Evolutionary conservation across 495 filamentous ascomycete species (phyloP).

Genomic region (Hypoxylon rickii): DNA sequence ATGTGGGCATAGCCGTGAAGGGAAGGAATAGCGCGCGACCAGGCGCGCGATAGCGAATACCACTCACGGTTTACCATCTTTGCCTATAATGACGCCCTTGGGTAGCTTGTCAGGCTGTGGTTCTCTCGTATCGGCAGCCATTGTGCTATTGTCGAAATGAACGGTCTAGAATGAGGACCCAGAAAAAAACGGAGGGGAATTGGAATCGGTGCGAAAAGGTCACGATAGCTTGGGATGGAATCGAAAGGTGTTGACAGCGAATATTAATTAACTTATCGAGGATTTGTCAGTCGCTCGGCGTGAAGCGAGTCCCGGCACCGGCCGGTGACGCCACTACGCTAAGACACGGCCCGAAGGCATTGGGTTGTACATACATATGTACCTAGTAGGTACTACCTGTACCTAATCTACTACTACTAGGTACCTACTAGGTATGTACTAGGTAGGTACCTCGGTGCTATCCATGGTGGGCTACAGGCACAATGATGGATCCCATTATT

Average conservation of each 20-base stretch:
- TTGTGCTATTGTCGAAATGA: constrained; percentile 9
- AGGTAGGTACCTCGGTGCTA: too few relatives aligned
- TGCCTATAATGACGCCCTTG: constrained; percentile 84
- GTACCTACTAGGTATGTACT: too few relatives aligned
- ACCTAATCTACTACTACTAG: too few relatives aligned
- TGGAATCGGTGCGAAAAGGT: constrained; percentile 15
- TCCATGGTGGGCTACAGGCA: too few relatives aligned
- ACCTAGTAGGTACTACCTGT: too few relatives aligned
- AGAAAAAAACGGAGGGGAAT: constrained; percentile 16
- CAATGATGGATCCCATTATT: too few relatives aligned
- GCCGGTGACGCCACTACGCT: constrained; percentile 22
- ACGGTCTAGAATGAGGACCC: neutral
- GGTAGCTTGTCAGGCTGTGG: constrained; percentile 52
- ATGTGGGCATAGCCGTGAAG: neutral
- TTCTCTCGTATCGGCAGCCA: constrained; percentile 44
- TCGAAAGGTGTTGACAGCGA: constrained; percentile 24
- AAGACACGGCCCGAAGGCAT: constrained; percentile 9
- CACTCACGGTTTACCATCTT: constrained; percentile 94
- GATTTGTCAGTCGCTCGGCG: constrained; percentile 36
- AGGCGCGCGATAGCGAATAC: neutral
- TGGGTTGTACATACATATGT: neutral
- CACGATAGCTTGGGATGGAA: constrained; percentile 25
- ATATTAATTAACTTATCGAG: constrained; percentile 16
- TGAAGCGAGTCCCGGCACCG: constrained; percentile 32
- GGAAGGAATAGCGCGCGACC: too few relatives aligned